Conservation (phyloP, 2,329 filamentous ascomycete genomes). For the Capronia americana region DNA sequence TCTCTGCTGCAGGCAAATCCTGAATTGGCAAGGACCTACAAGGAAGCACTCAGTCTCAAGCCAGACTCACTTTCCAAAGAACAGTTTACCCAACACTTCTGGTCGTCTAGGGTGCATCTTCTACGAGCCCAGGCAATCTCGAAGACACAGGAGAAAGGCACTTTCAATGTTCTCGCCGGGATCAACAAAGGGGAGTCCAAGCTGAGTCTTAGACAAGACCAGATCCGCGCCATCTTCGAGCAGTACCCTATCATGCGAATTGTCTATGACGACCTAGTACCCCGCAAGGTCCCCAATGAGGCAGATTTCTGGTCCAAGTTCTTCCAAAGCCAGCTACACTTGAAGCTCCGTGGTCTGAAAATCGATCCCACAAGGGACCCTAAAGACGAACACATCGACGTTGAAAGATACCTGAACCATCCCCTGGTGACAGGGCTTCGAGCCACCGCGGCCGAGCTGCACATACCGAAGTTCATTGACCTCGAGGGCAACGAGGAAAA, state of each 20-base stretch:
- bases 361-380: slow-evolving; percentile 74
- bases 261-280: slow-evolving; percentile 92
- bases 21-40: slow-evolving; percentile 79
- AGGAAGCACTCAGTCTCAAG: slow-evolving; percentile 81
- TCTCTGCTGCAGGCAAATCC: slow-evolving; percentile 83
- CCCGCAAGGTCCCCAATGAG: slow-evolving; percentile 66
- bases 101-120: slow-evolving; percentile 85
- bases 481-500: slow-evolving; percentile 95
- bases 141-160: slow-evolving; percentile 80
- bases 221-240: slow-evolving; percentile 89
- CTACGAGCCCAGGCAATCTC: slow-evolving; percentile 91
- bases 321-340: slow-evolving; percentile 87
- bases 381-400: slow-evolving; percentile 62
- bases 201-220: slow-evolving; percentile 85
- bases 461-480: slow-evolving; percentile 88
- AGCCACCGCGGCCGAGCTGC: slow-evolving; percentile 58
- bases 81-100: slow-evolving; percentile 91
- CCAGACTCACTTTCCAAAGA: slow-evolving; percentile 80
- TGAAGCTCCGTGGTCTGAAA: slow-evolving; percentile 88
- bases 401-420: slow-evolving; percentile 72
- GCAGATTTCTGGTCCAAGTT: slow-evolving; percentile 91
- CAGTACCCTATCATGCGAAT: slow-evolving; percentile 90
- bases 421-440: slow-evolving; percentile 64
- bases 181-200: slow-evolving; percentile 81
- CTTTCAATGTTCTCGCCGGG: slow-evolving; percentile 91